Conservation (phyloP, 2,329 filamentous ascomycete genomes). For the Aspergillus sp. region DNA sequence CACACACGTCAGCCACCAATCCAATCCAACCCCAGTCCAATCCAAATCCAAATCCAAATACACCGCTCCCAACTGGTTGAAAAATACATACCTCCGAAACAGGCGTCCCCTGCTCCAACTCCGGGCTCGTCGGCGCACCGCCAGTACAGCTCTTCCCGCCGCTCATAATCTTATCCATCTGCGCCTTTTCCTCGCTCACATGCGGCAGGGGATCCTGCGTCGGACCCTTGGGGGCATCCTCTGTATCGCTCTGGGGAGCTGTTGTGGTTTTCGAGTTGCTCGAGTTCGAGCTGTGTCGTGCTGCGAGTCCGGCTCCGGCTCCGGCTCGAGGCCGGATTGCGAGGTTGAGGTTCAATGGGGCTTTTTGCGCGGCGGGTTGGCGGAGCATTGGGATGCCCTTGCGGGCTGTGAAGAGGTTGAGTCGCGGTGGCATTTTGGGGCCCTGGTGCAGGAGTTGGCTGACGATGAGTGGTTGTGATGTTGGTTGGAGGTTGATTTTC, state of each 20-base stretch:
- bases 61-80: too few relatives aligned
- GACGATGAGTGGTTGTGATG: constrained; percentile 7
- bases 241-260: constrained; percentile 13
- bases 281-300: constrained; percentile 28
- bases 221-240: constrained; percentile 30
- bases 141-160: constrained; percentile 28
- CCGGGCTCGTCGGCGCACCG: constrained; percentile 41
- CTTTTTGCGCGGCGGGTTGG: constrained; percentile 16
- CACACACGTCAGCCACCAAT: background rate
- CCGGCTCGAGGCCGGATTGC: constrained; percentile 13
- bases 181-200: constrained; percentile 57
- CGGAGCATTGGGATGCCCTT: constrained; percentile 24
- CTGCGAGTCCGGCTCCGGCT: constrained; percentile 7
- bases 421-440: constrained; percentile 45
- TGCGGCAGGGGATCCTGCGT: constrained; percentile 47
- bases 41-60: too few relatives aligned
- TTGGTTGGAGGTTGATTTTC: constrained; percentile 5
- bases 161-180: constrained; percentile 50
- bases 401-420: constrained; percentile 39
- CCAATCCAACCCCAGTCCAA: background rate
- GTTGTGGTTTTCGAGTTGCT: constrained; percentile 19
- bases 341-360: constrained; percentile 14
- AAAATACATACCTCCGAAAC: constrained; percentile 50
- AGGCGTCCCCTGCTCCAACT: constrained; percentile 56
- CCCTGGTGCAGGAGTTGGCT: constrained; percentile 6